Conservation (phyloP, 129 eudicot species). For the Logfia minima region DNA sequence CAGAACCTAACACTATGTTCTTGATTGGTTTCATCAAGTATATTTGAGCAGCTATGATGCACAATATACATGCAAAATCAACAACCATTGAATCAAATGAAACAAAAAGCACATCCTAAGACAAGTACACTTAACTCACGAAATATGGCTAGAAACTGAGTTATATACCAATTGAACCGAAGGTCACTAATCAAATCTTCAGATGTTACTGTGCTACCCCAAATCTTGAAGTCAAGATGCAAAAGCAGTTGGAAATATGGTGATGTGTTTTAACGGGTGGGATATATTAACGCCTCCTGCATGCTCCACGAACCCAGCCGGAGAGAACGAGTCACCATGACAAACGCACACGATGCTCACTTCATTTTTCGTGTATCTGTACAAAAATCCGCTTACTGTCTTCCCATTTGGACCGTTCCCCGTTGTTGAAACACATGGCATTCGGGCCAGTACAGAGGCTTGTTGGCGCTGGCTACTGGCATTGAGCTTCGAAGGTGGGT, state of each 20-base stretch:
- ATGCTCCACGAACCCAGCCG: slow-evolving; percentile 79
- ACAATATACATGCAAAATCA: not conserved
- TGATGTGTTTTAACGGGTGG: slow-evolving; percentile 72
- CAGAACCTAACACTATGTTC: not conserved
- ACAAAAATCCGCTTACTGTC: slow-evolving; percentile 65
- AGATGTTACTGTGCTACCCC: not conserved
- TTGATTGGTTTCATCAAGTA: not conserved
- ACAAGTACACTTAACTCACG: not conserved
- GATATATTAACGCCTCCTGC: slow-evolving; percentile 65
- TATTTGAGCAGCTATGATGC: not conserved
- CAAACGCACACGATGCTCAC: slow-evolving; percentile 79
- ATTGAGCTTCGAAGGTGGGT: slow-evolving; percentile 16
- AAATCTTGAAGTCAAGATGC: slow-evolving; percentile 22
- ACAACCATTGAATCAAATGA: too few relatives aligned
- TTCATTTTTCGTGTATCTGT: slow-evolving; percentile 56
- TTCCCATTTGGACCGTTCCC: slow-evolving; percentile 85
- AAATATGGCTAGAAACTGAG: not conserved
- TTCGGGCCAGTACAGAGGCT: slow-evolving; percentile 28
- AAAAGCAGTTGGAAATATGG: slow-evolving; percentile 54
- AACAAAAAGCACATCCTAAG: not conserved
- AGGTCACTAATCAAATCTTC: slow-evolving; percentile 6
- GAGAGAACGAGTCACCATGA: slow-evolving; percentile 74
- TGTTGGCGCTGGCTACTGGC: slow-evolving; percentile 12
- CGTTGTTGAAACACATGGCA: slow-evolving; percentile 76
- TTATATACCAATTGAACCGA: not conserved